Evolutionary conservation across 1,284 basidiomycete genomes (phyloP), one percentile per base, ranked within the genome.

Genomic region (Rugosomyces carneus): DNA sequence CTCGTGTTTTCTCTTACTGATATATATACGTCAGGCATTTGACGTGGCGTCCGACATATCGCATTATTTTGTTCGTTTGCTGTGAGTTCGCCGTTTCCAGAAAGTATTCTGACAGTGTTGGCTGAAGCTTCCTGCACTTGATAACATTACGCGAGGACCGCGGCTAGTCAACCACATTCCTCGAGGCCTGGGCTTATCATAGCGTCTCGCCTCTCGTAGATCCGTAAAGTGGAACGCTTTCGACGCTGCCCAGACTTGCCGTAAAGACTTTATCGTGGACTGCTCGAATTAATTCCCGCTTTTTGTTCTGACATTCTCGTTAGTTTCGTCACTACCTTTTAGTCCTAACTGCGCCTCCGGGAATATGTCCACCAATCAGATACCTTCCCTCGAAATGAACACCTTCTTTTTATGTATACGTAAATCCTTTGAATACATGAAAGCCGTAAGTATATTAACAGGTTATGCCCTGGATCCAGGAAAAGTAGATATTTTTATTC

Each of bases 371-470:
- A 23, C 36, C 35, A 26, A 19, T 32, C 16, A 34, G 37, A 24
- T 20, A 11, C 18, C 35, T 21, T 15, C n/a, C 19, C 21, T 24
- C 24, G 40, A 47, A 42, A 47, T 47, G 40, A 47, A 47, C n/a
- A 5, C 31, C 11, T 40, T 29, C 31, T 5, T 40, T 29, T 11
- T 18, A 15, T n/a, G 31, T 16, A 27, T 46, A 46, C 44, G 44
- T 46, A 36, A 36, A 13, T 3, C 35, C 13, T 34, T 16, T 44
- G 31, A 26, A 15, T 37, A 26, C 21, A 44, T 44, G 35, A 38
- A 44, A 44, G 31, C 37, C 38, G 44, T 40, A 36, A 34, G 20
- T 15, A 40, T 32, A 36, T 37, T 13, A 42, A 35, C 15, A 15
- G 24, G 16, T 20, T n/a, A 31, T 31, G 35, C 40, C 45, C 40